Evolutionary conservation across 2,329 filamentous ascomycete genomes (phyloP), one percentile per base, ranked within the genome.

Genomic region (Dactylonectria macrodidyma): DNA sequence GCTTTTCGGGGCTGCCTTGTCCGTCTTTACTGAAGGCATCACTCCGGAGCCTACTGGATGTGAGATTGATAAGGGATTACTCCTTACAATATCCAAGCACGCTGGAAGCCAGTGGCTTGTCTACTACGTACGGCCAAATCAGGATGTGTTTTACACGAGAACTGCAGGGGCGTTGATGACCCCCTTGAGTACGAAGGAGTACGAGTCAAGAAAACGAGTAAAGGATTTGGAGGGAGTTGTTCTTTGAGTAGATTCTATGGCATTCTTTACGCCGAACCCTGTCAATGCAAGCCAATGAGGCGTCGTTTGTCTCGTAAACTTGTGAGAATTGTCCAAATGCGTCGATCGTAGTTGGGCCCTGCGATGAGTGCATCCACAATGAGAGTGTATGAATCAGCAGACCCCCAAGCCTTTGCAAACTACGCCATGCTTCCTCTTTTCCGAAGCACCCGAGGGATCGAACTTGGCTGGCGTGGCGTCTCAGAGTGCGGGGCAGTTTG

Each of bases 91-190:
- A 5, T 22, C 46, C 19, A 24, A 38, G 5, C n/a, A 34, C 34
- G 38, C 2, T 5, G 22, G 47, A 22, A 38, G 26, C 5, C 1
- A 46, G 8, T 58, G 55, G 55, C 19, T 58, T 26, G 55, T 58
- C 19, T 58, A 58, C 12, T 58, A 58, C 4, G 55, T 58, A 1
- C 19, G 55, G 14, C 55, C 55, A 46, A 58, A 58, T 46, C 19
- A 58, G 14, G 55, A 58, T 30, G 55, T 58, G 6, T 16, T 47
- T 12, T 58, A 58, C 41, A 58, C 55, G 12, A 58, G 55, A 46
- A 58, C 55, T 3, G 55, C 55, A 6, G 55, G 55, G 36, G 55
- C 55, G 16, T 38, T 58, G 11, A 58, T 58, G 55, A 58, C 55
- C 2, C 55, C 55, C 11, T 47, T 58, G 36, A 46, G 36, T 12